phyloP scores from a whole-genome alignment of 768 basidiomycete genomes.

The Rhodotorula taiwanensis region DNA sequence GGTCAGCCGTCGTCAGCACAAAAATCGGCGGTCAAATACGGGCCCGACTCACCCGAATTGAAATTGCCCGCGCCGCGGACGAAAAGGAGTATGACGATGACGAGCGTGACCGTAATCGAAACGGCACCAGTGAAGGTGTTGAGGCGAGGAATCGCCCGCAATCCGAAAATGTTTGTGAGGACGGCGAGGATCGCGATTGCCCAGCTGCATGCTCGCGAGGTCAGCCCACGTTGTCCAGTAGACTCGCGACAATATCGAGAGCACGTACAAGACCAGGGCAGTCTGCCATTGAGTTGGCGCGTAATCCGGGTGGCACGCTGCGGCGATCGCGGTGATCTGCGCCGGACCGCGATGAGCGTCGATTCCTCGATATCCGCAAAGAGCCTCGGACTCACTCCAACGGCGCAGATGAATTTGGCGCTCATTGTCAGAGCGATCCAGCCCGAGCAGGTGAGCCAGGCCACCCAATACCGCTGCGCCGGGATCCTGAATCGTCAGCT shows the following conservation, averaged over 20 bases:
- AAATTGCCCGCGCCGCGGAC: neutral
- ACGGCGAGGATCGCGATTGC: neutral
- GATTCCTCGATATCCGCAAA: neutral
- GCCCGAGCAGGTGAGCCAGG: neutral
- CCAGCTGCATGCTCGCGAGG: neutral
- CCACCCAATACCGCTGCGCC: neutral
- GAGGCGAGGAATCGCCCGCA: conserved; percentile 4
- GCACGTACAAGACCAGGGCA: neutral
- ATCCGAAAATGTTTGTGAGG: conserved; percentile 25
- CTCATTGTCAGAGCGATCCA: conserved; percentile 4
- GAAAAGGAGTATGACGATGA: neutral
- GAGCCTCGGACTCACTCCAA: neutral
- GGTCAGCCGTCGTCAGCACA: neutral
- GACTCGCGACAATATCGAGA: neutral
- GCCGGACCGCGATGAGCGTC: neutral
- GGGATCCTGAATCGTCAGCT: neutral
- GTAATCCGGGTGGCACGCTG: neutral
- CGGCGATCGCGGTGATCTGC: neutral
- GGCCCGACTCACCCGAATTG: conserved; percentile 9
- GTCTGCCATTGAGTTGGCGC: neutral
- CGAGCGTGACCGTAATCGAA: neutral
- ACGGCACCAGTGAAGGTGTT: neutral
- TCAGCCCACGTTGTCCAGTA: neutral
- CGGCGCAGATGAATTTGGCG: neutral
- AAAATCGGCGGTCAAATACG: neutral